Percentiles rank a stretch among this genome's conserved stretches.
Evolutionary conservation across 805 yeast species (phyloP).

Genomic region (Groenewaldozyma tartarivorans): DNA sequence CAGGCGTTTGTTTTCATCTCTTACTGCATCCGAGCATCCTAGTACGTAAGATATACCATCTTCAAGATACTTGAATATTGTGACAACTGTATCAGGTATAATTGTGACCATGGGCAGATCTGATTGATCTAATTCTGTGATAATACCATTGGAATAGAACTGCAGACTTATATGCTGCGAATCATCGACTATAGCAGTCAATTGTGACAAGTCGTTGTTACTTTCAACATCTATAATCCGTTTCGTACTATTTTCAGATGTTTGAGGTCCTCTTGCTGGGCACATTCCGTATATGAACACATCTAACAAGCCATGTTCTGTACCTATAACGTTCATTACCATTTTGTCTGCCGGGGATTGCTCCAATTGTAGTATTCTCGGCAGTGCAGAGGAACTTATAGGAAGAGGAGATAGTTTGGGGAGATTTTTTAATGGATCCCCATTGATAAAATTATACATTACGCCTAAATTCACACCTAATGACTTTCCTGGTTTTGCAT

Average conservation of each 20-base stretch:
- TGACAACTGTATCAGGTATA: slow-evolving; percentile 30
- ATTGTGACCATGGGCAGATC: slow-evolving; percentile 27
- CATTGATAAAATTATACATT: slow-evolving; percentile 18
- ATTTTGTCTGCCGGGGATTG: not conserved
- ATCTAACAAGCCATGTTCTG: slow-evolving; percentile 17
- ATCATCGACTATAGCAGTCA: slow-evolving; percentile 3
- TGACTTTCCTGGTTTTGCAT: slow-evolving; percentile 5
- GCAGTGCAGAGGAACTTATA: slow-evolving; percentile 6
- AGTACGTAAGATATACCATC: slow-evolving; percentile 15
- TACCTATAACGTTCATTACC: slow-evolving; percentile 22
- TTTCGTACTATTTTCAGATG: not conserved
- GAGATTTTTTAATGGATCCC: slow-evolving; percentile 23
- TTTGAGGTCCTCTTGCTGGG: slow-evolving; percentile 9
- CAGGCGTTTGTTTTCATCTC: not conserved
- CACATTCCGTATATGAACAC: slow-evolving; percentile 29
- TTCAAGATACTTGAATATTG: slow-evolving; percentile 25
- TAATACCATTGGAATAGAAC: slow-evolving; percentile 20
- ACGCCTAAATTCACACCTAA: slow-evolving; percentile 12
- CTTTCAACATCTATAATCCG: slow-evolving; percentile 6
- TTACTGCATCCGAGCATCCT: not conserved
- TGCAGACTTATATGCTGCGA: too few species aligned
- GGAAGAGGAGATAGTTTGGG: slow-evolving; percentile 13
- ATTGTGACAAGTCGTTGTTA: slow-evolving; percentile 6
- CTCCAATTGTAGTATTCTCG: slow-evolving; percentile 8
- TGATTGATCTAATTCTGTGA: slow-evolving; percentile 22